Evolutionary conservation across 2,329 filamentous ascomycete species (phyloP).

Genomic region (Ophiocordyceps australis): DNA sequence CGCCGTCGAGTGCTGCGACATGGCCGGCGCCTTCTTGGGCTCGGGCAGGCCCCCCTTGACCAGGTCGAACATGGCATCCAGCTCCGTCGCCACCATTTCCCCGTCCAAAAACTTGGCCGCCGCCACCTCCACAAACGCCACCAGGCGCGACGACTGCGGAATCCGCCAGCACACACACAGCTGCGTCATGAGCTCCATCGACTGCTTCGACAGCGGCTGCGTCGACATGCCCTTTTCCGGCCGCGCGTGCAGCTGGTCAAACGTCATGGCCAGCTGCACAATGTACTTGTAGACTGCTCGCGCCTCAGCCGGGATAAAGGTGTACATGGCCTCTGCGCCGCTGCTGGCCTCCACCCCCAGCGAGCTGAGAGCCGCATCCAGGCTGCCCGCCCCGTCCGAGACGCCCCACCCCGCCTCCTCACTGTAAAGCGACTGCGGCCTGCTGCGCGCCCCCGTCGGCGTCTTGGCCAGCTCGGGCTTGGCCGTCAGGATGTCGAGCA

Average conservation of each 20-base stretch:
- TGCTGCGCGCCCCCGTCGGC: conserved; percentile 39
- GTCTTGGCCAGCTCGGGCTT: conserved; percentile 73
- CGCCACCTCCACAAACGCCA: conserved; percentile 71
- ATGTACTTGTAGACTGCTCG: conserved; percentile 71
- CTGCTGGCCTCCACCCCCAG: conserved; percentile 32
- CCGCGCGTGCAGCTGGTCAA: conserved; percentile 39
- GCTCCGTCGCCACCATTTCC: conserved; percentile 61
- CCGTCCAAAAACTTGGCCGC: conserved; percentile 72
- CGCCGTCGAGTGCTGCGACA: conserved; percentile 29
- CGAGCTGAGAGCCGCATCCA: conserved; percentile 47
- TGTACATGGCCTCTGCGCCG: conserved; percentile 49
- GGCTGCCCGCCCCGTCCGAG: conserved; percentile 36
- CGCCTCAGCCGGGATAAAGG: conserved; percentile 75
- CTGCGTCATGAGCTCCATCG: conserved; percentile 68
- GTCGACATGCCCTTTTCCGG: conserved; percentile 27
- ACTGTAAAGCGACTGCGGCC: conserved; percentile 22
- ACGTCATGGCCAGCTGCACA: conserved; percentile 55
- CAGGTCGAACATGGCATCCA: conserved; percentile 70
- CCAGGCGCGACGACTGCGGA: conserved; percentile 61
- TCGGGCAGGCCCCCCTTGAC: conserved; percentile 56
- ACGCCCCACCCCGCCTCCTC: conserved; percentile 31
- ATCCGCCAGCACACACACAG: conserved; percentile 79
- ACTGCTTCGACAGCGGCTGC: conserved; percentile 53
- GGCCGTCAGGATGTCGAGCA: conserved; percentile 74
- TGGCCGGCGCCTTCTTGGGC: conserved; percentile 41